Evolutionary conservation across 345 rosid genomes (phyloP), one percentile per base, ranked within the genome.

Genomic region (Eucalyptus lansdowneana): DNA sequence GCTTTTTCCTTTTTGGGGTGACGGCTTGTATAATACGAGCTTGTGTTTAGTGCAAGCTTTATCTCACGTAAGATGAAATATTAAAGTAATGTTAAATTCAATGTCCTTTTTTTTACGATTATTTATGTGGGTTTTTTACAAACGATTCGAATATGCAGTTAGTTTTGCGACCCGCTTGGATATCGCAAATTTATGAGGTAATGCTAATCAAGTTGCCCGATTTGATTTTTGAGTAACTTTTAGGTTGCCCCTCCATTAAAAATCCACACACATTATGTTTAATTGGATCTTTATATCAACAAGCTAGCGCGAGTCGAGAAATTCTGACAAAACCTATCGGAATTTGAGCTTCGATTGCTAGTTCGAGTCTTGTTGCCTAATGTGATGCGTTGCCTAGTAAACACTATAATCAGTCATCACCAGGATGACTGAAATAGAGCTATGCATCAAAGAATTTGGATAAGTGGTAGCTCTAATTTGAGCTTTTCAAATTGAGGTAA

Each of bases 401-500:
- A n/a, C 11, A 29, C 76, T 31, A 13, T 65, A 65, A 14, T 65
- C 15, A 15, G 42, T 0, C 22, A 67, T 67, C 37, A 37, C 11
- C 12, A 5, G 2, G 42, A 34, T 69, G 80, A 69, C 1, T 34
- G 80, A 69, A 69, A 9, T 17, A 17, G 42, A 8, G 40, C 6
- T n/a, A 16, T 15, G 22, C 80, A 31, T 31, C 42, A 4, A 15
- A 31, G 42, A 3, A 69, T 2, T 34, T n/a, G 72, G 34, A 8
- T 0, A 65, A n/a, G 76, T 4, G 3, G 11, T 14, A n/a, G 9
- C 7, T n/a, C 9, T 65, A 2, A n/a, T n/a, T 65, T 2, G 72
- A 29, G 37, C 72, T n/a, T 65, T 4, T n/a, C 9, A n/a, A 65
- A 65, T 65, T 65, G 72, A 65, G 72, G n/a, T 2, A 13, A 62